Evolutionary conservation across 805 yeast species (phyloP), one percentile per base, ranked within the genome.

Genomic region (Clavispora phyllophila): DNA sequence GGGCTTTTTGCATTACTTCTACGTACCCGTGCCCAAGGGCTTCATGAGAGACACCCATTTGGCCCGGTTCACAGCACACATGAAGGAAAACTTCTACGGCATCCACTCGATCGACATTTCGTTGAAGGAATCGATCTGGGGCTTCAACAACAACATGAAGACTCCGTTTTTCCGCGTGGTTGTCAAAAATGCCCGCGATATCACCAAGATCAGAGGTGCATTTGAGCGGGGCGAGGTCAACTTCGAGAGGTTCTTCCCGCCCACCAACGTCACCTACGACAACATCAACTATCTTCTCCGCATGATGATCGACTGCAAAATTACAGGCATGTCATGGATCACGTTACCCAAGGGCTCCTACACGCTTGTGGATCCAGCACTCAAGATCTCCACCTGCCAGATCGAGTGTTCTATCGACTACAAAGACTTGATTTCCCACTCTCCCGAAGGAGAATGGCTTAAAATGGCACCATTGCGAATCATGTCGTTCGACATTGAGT

Each of bases 321-420:
- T 91, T 47, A 84, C 91, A 1, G 95, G 99, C 31, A 93, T 93
- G 99, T 85, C 95, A 20, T 93, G 99, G 99, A 73, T 95, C 22
- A 85, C 96, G 0, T 72, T 91, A 20, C 97, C 98, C 0, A 77
- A 72, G 43, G 80, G 81, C 0, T 83, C 77, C 50, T 95, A 90
- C 61, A 54, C 58, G 1, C 38, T 81, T 48, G 72, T 79, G 2
- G 61, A 68, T 3, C 50, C 60, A 1, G 47, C 53, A 3, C 53
- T 62, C 10, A 70, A 65, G 47, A 74, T 82, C 8, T 87, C 96
- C 0, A 78, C 83, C 0, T 87, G 96, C 60, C 99, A 93, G 63
- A 62, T 90, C 22, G 99, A 93, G 67, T 81, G 90, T 28, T 61
- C 70, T 5, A 76, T 93, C 12, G 73, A 83, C 56, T 89, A 80